Base-by-base conservation (phyloP, 352 stramenopile species). In the Pythium brachiatum region DNA sequence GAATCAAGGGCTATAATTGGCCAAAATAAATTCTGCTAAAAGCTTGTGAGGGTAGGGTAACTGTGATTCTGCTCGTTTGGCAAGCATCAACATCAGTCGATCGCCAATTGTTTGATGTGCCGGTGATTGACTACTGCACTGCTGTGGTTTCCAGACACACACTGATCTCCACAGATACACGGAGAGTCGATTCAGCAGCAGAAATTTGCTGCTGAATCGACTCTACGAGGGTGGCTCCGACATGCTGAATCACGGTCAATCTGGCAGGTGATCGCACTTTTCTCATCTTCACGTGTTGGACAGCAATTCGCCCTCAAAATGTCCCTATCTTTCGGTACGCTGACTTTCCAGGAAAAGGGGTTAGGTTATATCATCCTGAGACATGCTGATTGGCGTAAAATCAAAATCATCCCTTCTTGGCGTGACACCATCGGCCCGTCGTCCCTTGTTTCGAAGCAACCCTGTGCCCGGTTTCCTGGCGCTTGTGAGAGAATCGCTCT, bases 1-100 rank as follows among this genome's bases (percentile, higher is more conserved):
- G n/a, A n/a, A n/a, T n/a, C n/a, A n/a, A n/a, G n/a, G n/a, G n/a
- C n/a, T n/a, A n/a, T n/a, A 3, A 58, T 58, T 58, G 52, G 52
- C 31, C n/a, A 34, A 50, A 58, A 58, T 25, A 21, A 2, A n/a
- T 0, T 38, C 18, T 23, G 32, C 15, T 43, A 38, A 58, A 58
- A n/a, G 7, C 21, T 50, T 4, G 29, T 23, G 15, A 7, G 53
- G 53, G 6, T 60, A 52, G 53, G 53, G 8, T 13, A 38, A 46
- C 1, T 0, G 3, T 60, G 53, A 60, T 60, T 60, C 38, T 46
- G 53, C 53, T 31, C 25, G 25, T 34, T 47, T 8, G 26, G 16
- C 36, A 38, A 52, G 23, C 53, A 51, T 58, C 53, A 60, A 46
- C 53, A 60, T 44, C 29, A 54, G 7, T 38, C 11, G 26, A 54